Percentiles rank a stretch among this genome's conserved stretches.
These are phyloP conservation scores for Monosiga brevicollis DNA, from an alignment of 78 protist species.

Conservation along the genomic window DNA sequence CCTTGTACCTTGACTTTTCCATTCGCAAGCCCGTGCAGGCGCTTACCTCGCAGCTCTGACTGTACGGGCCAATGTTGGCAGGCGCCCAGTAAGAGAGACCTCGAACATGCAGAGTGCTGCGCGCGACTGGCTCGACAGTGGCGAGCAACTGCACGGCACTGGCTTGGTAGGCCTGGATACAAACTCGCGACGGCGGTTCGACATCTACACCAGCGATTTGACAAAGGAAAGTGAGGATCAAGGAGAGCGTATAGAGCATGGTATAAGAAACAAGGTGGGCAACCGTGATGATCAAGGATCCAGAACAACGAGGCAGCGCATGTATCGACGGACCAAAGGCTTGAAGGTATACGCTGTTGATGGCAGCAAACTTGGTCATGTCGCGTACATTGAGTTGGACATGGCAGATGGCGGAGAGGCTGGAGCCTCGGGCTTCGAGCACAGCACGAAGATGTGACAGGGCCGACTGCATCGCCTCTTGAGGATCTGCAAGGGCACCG, in stretches of 20 bases:
- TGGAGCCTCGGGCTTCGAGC: neutral
- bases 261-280: neutral
- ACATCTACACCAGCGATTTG: neutral
- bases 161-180: neutral
- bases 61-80: constrained; percentile 89
- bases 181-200: neutral
- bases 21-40: neutral
- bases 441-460: neutral
- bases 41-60: constrained; percentile 45
- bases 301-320: constrained; percentile 42
- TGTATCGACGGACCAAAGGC: constrained; percentile 15
- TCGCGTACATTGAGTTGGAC: constrained; percentile 26
- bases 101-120: constrained; percentile 63
- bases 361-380: constrained; percentile 36
- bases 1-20: neutral
- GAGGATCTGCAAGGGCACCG: too few relatives aligned
- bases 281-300: neutral
- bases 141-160: neutral
- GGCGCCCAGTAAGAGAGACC: constrained; percentile 80
- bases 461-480: too few relatives aligned
- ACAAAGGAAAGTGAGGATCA: neutral
- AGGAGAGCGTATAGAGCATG: neutral
- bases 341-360: constrained; percentile 38
- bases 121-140: neutral
- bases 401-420: neutral